Evolutionary conservation across 2,329 filamentous ascomycete species (phyloP).

Genomic region (Anisogramma anomala): DNA sequence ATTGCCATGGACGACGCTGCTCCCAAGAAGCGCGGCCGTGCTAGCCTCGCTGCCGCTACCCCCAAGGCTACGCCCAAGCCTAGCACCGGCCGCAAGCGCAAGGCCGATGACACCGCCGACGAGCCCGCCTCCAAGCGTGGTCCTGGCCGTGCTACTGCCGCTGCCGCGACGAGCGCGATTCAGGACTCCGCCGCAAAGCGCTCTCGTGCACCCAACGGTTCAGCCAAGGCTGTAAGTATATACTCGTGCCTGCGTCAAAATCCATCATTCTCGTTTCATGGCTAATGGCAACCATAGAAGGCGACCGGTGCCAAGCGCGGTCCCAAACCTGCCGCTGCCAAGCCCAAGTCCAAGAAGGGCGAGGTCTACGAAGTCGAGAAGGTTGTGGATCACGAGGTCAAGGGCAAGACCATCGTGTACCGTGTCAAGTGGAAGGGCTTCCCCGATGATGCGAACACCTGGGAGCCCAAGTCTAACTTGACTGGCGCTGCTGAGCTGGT

Average conservation of each 20-base stretch:
- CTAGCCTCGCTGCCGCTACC: conserved; percentile 13
- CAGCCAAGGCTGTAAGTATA: conserved; percentile 9
- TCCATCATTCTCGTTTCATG: neutral
- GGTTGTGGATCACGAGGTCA: conserved; percentile 32
- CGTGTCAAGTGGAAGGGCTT: conserved; percentile 44
- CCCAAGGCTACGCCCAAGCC: conserved; percentile 1
- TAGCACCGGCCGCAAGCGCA: conserved; percentile 10
- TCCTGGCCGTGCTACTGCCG: conserved; percentile 13
- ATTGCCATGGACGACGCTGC: conserved; percentile 2
- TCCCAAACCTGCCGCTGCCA: conserved; percentile 4
- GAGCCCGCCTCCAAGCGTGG: conserved; percentile 8
- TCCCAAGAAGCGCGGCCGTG: conserved; percentile 17
- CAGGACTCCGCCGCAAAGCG: conserved; percentile 10
- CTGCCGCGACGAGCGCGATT: conserved; percentile 11
- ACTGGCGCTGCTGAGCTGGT: conserved; percentile 27
- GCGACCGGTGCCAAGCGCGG: conserved; percentile 6
- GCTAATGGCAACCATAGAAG: conserved; percentile 9
- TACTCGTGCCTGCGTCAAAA: neutral
- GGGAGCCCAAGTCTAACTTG: conserved; percentile 40
- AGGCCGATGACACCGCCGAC: neutral
- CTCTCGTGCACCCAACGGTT: conserved; percentile 5
- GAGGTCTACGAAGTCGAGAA: conserved; percentile 1
- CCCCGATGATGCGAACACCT: conserved; percentile 33
- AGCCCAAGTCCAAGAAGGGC: neutral
- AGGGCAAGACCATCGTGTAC: conserved; percentile 31